Evolutionary conservation across 768 basidiomycete species (phyloP).

Genomic region (Dictyophora rubrovolvata): DNA sequence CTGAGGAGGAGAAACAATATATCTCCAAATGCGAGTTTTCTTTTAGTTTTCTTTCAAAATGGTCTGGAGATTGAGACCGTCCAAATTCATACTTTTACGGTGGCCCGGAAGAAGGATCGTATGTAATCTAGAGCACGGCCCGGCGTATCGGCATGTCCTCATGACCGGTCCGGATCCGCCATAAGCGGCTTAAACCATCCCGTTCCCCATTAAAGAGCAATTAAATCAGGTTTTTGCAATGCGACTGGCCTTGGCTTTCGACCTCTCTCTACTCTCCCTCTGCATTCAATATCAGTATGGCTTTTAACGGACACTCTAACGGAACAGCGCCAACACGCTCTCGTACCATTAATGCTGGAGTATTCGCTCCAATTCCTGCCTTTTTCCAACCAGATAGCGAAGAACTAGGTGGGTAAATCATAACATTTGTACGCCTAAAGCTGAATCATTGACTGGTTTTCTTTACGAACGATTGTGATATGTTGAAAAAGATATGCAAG

Average conservation of each 20-base stretch:
- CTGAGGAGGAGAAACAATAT: too few species aligned
- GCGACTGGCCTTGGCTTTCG: too few species aligned
- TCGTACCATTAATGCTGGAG: slow-evolving; percentile 60
- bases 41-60: too few species aligned
- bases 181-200: neutral
- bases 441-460: neutral
- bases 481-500: slow-evolving; percentile 45
- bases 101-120: neutral
- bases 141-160: neutral
- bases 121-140: neutral
- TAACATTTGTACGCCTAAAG: too few species aligned
- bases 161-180: neutral
- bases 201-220: neutral
- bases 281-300: slow-evolving; percentile 25
- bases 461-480: too few species aligned
- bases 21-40: too few species aligned
- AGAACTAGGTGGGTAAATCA: slow-evolving; percentile 58
- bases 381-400: slow-evolving; percentile 72
- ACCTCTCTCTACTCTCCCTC: too few species aligned
- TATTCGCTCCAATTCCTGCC: slow-evolving; percentile 79
- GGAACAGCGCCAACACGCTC: slow-evolving; percentile 14
- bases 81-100: neutral
- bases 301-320: slow-evolving; percentile 22
- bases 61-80: neutral
- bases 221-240: neutral